Percentiles rank a stretch among this genome's conserved stretches.
Evolutionary conservation across 2,329 filamentous ascomycete species (phyloP).

Genomic region (Colletotrichum echinochloae): DNA sequence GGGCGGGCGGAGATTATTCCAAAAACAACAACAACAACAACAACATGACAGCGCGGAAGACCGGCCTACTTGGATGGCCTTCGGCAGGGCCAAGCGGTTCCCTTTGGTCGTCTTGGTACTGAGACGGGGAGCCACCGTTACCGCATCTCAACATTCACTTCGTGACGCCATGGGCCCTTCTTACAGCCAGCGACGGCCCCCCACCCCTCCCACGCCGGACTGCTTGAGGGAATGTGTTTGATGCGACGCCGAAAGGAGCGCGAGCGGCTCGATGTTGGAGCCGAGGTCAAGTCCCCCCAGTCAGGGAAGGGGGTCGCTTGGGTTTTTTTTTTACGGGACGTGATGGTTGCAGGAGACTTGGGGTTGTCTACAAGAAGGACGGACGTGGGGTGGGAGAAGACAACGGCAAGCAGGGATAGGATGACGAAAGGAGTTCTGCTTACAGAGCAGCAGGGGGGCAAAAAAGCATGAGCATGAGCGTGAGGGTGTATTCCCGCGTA

Average conservation of each 20-base stretch:
- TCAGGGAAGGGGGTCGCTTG: neutral
- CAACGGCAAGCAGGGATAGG: neutral
- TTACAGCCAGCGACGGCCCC: neutral
- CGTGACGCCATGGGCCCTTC: neutral
- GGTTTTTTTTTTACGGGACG: neutral
- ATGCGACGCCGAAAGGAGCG: slow-evolving; percentile 25
- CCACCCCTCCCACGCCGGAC: neutral
- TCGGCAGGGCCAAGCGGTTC: slow-evolving; percentile 6
- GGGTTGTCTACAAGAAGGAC: neutral
- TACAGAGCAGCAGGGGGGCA: neutral
- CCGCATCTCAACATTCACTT: neutral
- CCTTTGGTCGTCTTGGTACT: slow-evolving; percentile 15
- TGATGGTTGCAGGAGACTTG: neutral
- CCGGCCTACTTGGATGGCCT: too few relatives aligned
- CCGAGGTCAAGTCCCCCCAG: slow-evolving; percentile 23
- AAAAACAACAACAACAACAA: too few relatives aligned
- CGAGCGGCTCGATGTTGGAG: slow-evolving; percentile 18
- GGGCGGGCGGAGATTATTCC: too few relatives aligned
- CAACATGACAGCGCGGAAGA: too few relatives aligned
- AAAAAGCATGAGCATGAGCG: neutral
- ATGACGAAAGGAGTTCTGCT: slow-evolving; percentile 16
- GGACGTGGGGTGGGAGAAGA: slow-evolving; percentile 12
- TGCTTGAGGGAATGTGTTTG: slow-evolving; percentile 7
- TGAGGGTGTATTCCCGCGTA: neutral
- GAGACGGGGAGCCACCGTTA: neutral